A percentile compares a stretch with the other conserved stretches of the same genome.
phyloP scores from a whole-genome alignment of 805 yeast species.

The Saturnispora gosingensis region DNA sequence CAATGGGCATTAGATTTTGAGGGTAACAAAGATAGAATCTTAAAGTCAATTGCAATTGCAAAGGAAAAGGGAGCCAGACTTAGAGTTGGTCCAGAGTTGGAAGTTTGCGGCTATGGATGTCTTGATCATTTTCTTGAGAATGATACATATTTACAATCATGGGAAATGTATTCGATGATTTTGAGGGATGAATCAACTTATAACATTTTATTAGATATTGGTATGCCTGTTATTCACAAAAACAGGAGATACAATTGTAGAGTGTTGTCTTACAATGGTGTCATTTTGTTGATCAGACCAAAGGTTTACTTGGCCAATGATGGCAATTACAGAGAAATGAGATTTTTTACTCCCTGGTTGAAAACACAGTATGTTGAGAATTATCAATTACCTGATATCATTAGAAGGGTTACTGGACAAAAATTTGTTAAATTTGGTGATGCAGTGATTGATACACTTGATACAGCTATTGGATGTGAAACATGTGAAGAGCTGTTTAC shows the following conservation, averaged over 20 bases:
- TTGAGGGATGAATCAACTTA: slow-evolving; percentile 55
- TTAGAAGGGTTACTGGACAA: slow-evolving; percentile 62
- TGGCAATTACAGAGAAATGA: slow-evolving; percentile 97
- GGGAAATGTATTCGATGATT: slow-evolving; percentile 89
- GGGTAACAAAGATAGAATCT: slow-evolving; percentile 87
- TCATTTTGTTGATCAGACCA: slow-evolving; percentile 81
- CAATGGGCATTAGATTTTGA: slow-evolving; percentile 99
- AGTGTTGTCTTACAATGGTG: slow-evolving; percentile 67
- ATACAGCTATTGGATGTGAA: slow-evolving; percentile 91
- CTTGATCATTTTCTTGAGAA: slow-evolving; percentile 88
- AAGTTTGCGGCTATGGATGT: slow-evolving; percentile 90
- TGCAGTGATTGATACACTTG: slow-evolving; percentile 74
- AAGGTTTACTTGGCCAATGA: slow-evolving; percentile 91
- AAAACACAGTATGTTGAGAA: slow-evolving; percentile 68
- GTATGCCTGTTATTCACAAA: slow-evolving; percentile 88
- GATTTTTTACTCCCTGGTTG: slow-evolving; percentile 93
- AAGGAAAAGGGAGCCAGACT: slow-evolving; percentile 66
- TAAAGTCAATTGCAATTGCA: slow-evolving; percentile 71
- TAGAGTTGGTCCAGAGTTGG: slow-evolving; percentile 96
- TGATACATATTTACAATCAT: slow-evolving; percentile 80
- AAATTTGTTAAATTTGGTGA: slow-evolving; percentile 64
- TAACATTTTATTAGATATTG: slow-evolving; percentile 80
- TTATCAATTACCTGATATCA: slow-evolving; percentile 59
- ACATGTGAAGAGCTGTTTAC: slow-evolving; percentile 98
- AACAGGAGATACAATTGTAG: slow-evolving; percentile 89